These are phyloP conservation scores for Escallonia herrerae DNA, from an alignment of 129 eudicot genomes.

Conservation along the genomic window DNA sequence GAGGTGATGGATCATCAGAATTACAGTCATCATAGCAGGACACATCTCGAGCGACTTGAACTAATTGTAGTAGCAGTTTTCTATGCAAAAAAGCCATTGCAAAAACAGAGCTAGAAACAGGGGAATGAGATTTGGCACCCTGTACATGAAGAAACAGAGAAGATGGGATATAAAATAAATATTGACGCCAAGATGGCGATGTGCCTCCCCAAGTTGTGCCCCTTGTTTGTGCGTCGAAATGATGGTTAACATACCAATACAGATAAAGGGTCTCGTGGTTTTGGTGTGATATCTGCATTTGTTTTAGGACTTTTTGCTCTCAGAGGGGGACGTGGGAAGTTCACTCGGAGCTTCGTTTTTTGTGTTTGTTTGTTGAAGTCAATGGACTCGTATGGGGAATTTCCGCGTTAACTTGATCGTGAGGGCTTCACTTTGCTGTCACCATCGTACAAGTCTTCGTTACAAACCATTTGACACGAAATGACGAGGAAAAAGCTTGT, in stretches of 20 bases:
- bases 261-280: no score
- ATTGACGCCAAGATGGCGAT: not conserved
- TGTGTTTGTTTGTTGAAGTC: conserved; percentile 4
- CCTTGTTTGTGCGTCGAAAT: not conserved
- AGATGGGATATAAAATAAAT: not conserved
- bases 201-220: not conserved
- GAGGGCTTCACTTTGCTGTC: not conserved
- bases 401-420: conserved; percentile 20
- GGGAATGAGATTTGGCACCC: no score
- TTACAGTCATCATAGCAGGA: not conserved
- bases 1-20: not conserved
- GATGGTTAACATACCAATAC: no score
- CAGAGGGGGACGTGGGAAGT: not conserved
- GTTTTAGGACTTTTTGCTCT: not conserved
- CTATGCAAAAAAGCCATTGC: conserved; percentile 14
- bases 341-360: not conserved
- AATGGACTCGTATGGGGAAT: not conserved
- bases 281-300: not conserved
- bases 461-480: no score
- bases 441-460: no score
- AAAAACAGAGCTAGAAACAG: conserved; percentile 5
- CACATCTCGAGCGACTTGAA: not conserved
- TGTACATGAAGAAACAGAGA: not conserved
- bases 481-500: no score
- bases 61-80: not conserved